A percentile compares a stretch with the other conserved stretches of the same genome.
Conservation (phyloP, 306 rosid genomes). For the Begonia loranthoides region DNA sequence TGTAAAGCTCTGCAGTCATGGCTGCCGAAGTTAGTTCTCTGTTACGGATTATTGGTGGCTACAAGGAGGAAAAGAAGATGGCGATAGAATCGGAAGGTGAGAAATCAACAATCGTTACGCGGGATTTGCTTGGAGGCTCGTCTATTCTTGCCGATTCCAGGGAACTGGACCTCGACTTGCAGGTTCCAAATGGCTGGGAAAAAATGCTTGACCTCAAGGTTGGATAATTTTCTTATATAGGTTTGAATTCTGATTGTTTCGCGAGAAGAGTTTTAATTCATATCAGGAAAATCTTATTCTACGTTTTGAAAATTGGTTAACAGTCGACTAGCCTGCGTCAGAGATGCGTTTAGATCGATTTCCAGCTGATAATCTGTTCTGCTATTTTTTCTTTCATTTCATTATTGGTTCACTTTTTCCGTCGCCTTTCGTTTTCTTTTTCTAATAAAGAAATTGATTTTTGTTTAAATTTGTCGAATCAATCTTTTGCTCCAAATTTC, state of each 20-base stretch:
- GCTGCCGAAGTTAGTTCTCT: conserved; percentile 81
- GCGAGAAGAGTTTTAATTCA: neutral
- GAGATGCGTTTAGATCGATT: too few relatives aligned
- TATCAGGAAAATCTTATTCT: too few relatives aligned
- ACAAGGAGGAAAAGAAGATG: conserved; percentile 60
- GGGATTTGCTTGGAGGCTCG: conserved; percentile 77
- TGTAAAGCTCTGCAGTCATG: conserved; percentile 25
- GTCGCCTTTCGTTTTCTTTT: too few relatives aligned
- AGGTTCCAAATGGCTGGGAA: conserved; percentile 92
- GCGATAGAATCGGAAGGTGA: conserved; percentile 37
- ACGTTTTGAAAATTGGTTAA: too few relatives aligned
- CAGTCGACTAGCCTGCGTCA: too few relatives aligned
- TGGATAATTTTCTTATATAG: conserved; percentile 8
- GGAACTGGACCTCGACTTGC: conserved; percentile 93
- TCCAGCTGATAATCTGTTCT: too few relatives aligned
- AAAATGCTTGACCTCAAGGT: conserved; percentile 93
- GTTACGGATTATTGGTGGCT: conserved; percentile 43
- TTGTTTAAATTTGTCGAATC: too few relatives aligned
- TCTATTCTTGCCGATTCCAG: conserved; percentile 40
- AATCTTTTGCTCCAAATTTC: too few relatives aligned
- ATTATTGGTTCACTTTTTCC: too few relatives aligned
- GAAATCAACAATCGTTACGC: conserved; percentile 65
- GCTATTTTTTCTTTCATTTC: too few relatives aligned
- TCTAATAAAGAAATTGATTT: too few relatives aligned
- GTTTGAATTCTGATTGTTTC: conserved; percentile 13